Percentiles rank a stretch among this genome's conserved stretches.
phyloP scores from a whole-genome alignment of 805 yeast species.

The Candida silvatica region DNA sequence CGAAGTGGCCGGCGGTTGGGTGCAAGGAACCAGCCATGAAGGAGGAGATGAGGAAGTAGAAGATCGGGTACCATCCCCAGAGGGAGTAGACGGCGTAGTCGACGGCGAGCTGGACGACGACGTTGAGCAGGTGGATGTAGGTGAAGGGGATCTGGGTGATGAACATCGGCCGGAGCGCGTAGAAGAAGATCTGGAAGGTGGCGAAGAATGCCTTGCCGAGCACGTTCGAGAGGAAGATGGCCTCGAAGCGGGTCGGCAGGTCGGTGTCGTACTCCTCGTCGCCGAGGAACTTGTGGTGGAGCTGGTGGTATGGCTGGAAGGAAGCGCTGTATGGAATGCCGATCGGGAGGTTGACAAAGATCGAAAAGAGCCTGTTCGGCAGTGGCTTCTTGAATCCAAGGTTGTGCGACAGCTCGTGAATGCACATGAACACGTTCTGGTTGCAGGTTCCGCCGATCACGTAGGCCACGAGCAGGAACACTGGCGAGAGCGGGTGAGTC shows the following conservation, averaged over 20 bases:
- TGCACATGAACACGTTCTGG: constrained; percentile 79
- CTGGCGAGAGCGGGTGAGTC: constrained; percentile 40
- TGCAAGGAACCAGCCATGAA: constrained; percentile 88
- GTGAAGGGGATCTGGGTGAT: constrained; percentile 71
- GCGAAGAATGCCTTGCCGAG: constrained; percentile 89
- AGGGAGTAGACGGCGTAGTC: constrained; percentile 48
- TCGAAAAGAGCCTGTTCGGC: constrained; percentile 68
- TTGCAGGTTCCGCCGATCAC: constrained; percentile 78
- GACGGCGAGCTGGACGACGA: constrained; percentile 47
- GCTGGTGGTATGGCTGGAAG: constrained; percentile 82
- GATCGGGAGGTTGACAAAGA: constrained; percentile 74
- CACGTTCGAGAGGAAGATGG: constrained; percentile 61
- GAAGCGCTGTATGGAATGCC: constrained; percentile 89
- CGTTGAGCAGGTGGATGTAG: constrained; percentile 62
- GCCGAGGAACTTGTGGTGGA: constrained; percentile 87
- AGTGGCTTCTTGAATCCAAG: constrained; percentile 73
- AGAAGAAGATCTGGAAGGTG: constrained; percentile 80
- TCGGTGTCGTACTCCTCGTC: constrained; percentile 81
- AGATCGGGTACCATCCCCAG: constrained; percentile 59
- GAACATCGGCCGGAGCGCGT: constrained; percentile 86
- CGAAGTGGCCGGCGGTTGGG: constrained; percentile 93
- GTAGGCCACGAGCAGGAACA: constrained; percentile 59
- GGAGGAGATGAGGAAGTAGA: constrained; percentile 65
- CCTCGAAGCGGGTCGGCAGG: constrained; percentile 76
- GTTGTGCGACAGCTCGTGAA: constrained; percentile 84